Base-by-base conservation (phyloP, 345 rosid genomes). In the Ailanthus altissimus region DNA sequence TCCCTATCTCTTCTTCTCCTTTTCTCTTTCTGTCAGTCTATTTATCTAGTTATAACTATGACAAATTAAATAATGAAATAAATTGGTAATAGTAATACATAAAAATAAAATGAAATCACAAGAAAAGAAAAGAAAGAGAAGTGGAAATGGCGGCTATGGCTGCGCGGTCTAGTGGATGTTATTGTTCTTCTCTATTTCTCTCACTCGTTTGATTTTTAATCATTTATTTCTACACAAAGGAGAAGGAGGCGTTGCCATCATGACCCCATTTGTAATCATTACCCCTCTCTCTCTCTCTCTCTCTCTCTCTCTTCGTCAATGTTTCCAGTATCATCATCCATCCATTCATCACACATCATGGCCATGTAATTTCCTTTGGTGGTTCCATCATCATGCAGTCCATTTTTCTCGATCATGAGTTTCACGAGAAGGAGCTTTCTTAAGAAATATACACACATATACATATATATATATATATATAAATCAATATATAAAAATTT, bases 141-240 rank as follows among this genome's bases (percentile, higher is more conserved):
- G 86, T 74, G 85, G 75, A 86, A 87, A 87, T 86, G 92, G 92
- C 94, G 94, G 94, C 91, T 87, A 6, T 79, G 89, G 84, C 89
- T 90, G 91, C 90, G 90, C 89, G 77, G 86, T 84, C 75, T 77
- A 74, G 81, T 68, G 72, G 53, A 71, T 40, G 64, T 8, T 56
- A n/a, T 54, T 67, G 12, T 6, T 0, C 2, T 21, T 43, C 26
- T 32, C 11, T 20, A 8, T 49, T 43, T 59, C 18, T 59, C 38
- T 66, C 68, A 64, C 67, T 16, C 56, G 53, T 32, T 70, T 16
- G 49, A 51, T 54, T 65, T n/a, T 73, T 66, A 72, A 56, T 80
- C 49, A 77, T 75, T 75, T 59, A 45, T 67, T 78, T 76, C 58
- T 15, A 69, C 26, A 32, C 38, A 32, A 32, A 32, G 38, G 2